Conservation (phyloP, 306 rosid species). For the Medicago ruthenica region DNA sequence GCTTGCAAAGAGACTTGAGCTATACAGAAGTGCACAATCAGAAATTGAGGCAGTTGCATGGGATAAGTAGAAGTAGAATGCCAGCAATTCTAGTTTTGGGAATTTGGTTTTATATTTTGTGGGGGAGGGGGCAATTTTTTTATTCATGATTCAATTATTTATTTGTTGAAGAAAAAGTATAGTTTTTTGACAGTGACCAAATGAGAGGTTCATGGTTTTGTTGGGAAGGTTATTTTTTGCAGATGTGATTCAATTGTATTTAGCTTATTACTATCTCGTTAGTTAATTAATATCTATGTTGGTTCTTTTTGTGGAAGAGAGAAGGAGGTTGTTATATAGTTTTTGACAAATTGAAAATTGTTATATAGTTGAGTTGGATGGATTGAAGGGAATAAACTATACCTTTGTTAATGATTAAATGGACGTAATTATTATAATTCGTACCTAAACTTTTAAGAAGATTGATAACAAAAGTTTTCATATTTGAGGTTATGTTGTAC, state of each 20-base stretch:
- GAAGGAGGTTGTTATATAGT: too few relatives aligned
- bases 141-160: constrained; percentile 27
- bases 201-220: not conserved
- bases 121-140: not conserved
- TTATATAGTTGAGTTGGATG: too few relatives aligned
- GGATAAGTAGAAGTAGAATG: constrained; percentile 81
- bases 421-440: not conserved
- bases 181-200: not conserved
- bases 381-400: too few relatives aligned
- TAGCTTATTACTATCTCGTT: not conserved
- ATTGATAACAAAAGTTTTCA: too few relatives aligned
- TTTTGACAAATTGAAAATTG: too few relatives aligned
- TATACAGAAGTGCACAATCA: constrained; percentile 89
- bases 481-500: too few relatives aligned
- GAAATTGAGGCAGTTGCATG: constrained; percentile 96
- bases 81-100: not conserved
- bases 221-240: constrained; percentile 7
- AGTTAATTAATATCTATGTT: constrained; percentile 22
- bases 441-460: too few relatives aligned
- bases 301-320: not conserved
- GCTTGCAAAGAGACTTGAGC: constrained; percentile 83
- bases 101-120: not conserved
- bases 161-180: constrained; percentile 9
- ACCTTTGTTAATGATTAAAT: not conserved
- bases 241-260: constrained; percentile 36